Conservation (phyloP, 305 asterid genomes). For the Stenogyne calaminthoides region DNA sequence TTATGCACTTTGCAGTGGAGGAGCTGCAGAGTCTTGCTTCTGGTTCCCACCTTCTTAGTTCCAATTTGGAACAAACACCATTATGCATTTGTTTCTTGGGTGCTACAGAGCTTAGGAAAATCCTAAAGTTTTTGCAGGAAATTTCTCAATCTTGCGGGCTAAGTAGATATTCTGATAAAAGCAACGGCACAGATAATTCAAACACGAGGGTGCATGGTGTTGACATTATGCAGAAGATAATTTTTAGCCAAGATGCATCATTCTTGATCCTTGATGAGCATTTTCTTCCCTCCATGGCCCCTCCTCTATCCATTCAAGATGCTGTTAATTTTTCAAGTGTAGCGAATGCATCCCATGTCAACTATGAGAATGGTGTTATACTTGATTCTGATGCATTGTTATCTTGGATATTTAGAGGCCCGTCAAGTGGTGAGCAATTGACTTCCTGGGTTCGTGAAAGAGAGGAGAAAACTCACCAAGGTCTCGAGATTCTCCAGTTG, state of each 20-base stretch:
- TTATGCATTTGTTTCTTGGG: slow-evolving; percentile 79
- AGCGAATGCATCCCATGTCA: slow-evolving; percentile 40
- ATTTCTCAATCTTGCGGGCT: slow-evolving; percentile 71
- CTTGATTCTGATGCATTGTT: slow-evolving; percentile 79
- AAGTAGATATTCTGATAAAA: slow-evolving; percentile 69
- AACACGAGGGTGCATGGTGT: slow-evolving; percentile 38
- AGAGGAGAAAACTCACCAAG: slow-evolving; percentile 77
- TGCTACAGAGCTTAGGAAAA: slow-evolving; percentile 72
- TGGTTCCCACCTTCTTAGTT: slow-evolving; percentile 68
- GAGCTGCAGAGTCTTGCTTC: slow-evolving; percentile 73
- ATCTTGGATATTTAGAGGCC: slow-evolving; percentile 83
- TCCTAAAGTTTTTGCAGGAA: slow-evolving; percentile 82
- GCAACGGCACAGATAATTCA: slow-evolving; percentile 44
- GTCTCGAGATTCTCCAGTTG: slow-evolving; percentile 65
- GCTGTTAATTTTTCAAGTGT: slow-evolving; percentile 39
- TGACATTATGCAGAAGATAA: slow-evolving; percentile 63
- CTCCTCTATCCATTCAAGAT: slow-evolving; percentile 37
- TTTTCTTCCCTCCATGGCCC: slow-evolving; percentile 54
- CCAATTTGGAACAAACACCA: slow-evolving; percentile 73
- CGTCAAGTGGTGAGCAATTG: slow-evolving; percentile 74
- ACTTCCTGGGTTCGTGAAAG: slow-evolving; percentile 60
- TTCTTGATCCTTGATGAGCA: slow-evolving; percentile 69
- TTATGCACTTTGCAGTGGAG: slow-evolving; percentile 84
- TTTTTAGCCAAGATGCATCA: slow-evolving; percentile 62
- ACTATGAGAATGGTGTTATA: slow-evolving; percentile 46